Conservation (phyloP, 108 stramenopile genomes). For the Pseudonitzschia multistriata region DNA sequence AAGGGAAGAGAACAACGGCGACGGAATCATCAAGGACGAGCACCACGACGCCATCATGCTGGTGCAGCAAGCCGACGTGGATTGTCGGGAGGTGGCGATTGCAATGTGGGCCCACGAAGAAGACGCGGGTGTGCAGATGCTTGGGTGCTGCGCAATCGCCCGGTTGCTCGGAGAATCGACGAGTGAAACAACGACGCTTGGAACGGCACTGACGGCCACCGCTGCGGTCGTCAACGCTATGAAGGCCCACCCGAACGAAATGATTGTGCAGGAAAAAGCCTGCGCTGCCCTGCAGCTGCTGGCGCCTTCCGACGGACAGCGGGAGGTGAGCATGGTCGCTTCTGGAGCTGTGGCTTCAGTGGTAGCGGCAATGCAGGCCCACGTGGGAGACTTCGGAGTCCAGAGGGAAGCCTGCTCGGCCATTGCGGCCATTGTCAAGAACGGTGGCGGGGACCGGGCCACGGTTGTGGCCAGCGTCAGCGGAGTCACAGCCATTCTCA, state of each 20-base stretch:
- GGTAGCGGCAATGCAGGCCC: constrained; percentile 88
- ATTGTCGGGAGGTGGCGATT: constrained; percentile 63
- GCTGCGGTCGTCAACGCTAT: constrained; percentile 82
- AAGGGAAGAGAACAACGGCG: constrained; percentile 16
- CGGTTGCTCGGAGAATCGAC: constrained; percentile 36
- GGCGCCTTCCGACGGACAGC: constrained; percentile 61
- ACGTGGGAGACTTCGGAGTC: constrained; percentile 72
- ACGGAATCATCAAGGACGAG: constrained; percentile 67
- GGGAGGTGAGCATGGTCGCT: constrained; percentile 84
- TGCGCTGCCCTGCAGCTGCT: constrained; percentile 57
- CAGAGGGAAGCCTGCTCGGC: constrained; percentile 80
- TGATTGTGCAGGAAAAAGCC: constrained; percentile 83
- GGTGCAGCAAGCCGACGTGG: constrained; percentile 63
- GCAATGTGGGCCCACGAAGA: constrained; percentile 89
- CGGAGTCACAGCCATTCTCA: constrained; percentile 79
- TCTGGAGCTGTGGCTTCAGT: constrained; percentile 76
- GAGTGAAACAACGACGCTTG: constrained; percentile 22
- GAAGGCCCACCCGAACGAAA: constrained; percentile 87
- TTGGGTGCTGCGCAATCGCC: constrained; percentile 69
- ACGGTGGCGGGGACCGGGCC: constrained; percentile 73
- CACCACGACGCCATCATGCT: constrained; percentile 87
- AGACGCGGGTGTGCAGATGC: constrained; percentile 87
- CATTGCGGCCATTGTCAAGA: constrained; percentile 60
- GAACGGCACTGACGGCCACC: constrained; percentile 68
- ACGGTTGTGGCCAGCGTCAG: constrained; percentile 78